These are phyloP conservation scores for Boletus coccyginus DNA, from an alignment of 768 basidiomycete genomes.

Conservation along the genomic window DNA sequence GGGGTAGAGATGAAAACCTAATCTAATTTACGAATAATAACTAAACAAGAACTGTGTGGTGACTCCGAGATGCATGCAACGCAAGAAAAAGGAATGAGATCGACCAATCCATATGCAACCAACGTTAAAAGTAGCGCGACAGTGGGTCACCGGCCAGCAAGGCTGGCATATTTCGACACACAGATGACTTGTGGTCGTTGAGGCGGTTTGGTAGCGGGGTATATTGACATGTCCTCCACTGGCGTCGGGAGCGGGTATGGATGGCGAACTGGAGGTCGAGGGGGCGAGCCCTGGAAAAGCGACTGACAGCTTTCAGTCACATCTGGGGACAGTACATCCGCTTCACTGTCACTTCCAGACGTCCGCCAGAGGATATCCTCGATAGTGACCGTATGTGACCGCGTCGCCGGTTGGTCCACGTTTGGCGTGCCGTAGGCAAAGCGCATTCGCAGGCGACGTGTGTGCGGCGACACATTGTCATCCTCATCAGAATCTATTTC, in stretches of 20 bases:
- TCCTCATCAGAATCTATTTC: conserved; percentile 63
- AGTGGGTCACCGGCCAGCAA: conserved; percentile 28
- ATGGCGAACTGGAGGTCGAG: conserved; percentile 6
- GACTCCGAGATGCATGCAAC: not conserved
- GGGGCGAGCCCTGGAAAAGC: conserved; percentile 11
- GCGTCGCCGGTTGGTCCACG: conserved; percentile 29
- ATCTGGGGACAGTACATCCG: conserved; percentile 17
- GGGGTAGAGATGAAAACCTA: not conserved
- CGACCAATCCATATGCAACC: not conserved
- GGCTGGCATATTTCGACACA: conserved; percentile 30
- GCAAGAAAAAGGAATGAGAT: conserved; percentile 3
- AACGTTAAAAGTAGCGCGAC: not conserved
- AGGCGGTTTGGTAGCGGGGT: conserved; percentile 10
- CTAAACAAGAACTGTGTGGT: conserved; percentile 12
- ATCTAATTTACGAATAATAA: conserved; percentile 31
- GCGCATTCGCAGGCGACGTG: conserved; percentile 46
- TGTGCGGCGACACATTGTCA: conserved; percentile 46
- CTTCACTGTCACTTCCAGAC: conserved; percentile 24
- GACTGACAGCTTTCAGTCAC: conserved; percentile 17
- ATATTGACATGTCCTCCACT: conserved; percentile 47
- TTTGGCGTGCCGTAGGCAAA: conserved; percentile 19
- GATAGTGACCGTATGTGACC: conserved; percentile 28
- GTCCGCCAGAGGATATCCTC: conserved; percentile 24
- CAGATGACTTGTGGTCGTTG: conserved; percentile 12
- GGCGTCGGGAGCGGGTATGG: conserved; percentile 58